A percentile compares a stretch with the other conserved stretches of the same genome.
phyloP scores from a whole-genome alignment of 1,284 basidiomycete species.

The Heterobasidion occidentale region DNA sequence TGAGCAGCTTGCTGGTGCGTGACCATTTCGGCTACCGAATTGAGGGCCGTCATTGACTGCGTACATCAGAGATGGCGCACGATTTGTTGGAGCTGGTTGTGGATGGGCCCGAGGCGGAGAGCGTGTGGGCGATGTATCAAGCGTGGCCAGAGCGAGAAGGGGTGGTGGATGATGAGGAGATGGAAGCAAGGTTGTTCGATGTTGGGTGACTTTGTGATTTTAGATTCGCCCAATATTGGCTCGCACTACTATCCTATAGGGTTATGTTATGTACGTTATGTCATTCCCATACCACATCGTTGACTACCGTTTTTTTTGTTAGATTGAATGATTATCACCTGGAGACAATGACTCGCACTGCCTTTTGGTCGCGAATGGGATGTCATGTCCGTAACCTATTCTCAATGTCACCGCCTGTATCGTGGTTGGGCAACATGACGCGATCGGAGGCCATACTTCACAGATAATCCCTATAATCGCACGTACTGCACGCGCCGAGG shows the following conservation, averaged over 20 bases:
- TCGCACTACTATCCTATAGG: not conserved
- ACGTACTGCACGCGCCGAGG: too few species aligned
- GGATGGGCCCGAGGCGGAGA: slow-evolving; percentile 70
- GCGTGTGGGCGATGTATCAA: slow-evolving; percentile 63
- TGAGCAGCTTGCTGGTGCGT: slow-evolving; percentile 44
- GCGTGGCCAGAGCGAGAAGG: slow-evolving; percentile 18
- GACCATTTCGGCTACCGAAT: not conserved
- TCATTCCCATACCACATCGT: not conserved
- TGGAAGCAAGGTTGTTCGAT: not conserved
- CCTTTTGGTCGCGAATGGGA: too few species aligned
- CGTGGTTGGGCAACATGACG: too few species aligned
- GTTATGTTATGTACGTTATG: not conserved
- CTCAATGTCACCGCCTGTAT: too few species aligned
- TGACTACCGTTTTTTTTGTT: too few species aligned
- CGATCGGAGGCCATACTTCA: too few species aligned
- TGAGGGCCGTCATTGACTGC: not conserved
- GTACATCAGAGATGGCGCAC: slow-evolving; percentile 49
- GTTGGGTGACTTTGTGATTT: not conserved
- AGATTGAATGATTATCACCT: too few species aligned
- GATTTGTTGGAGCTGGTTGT: slow-evolving; percentile 67
- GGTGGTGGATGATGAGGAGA: slow-evolving; percentile 1
- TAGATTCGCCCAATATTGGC: not conserved
- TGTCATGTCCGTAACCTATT: too few species aligned
- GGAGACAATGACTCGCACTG: too few species aligned
- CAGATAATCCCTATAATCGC: too few species aligned